phyloP scores from a whole-genome alignment of 805 yeast species.

The Nematodospora valgi region DNA sequence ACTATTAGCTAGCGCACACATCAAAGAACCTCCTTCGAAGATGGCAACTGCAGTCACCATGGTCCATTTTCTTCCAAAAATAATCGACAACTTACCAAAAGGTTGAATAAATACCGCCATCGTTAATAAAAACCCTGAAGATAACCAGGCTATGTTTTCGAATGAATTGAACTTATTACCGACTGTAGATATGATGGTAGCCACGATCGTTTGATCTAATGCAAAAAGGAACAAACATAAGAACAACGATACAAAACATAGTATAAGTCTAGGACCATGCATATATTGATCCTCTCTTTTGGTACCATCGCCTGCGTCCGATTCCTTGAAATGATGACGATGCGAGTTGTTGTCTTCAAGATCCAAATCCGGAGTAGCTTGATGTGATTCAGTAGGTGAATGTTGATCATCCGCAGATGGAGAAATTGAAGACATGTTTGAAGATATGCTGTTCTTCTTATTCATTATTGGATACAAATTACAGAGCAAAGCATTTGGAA shows the following conservation, averaged over 20 bases:
- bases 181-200: constrained; percentile 30
- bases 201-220: constrained; percentile 39
- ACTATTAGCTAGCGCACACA: constrained; percentile 33
- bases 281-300: constrained; percentile 35
- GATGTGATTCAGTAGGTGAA: too few relatives aligned
- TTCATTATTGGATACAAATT: too few relatives aligned
- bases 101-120: constrained; percentile 32
- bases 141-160: constrained; percentile 35
- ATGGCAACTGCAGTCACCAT: constrained; percentile 21
- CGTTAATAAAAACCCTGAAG: constrained; percentile 34
- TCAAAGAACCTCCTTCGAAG: constrained; percentile 25
- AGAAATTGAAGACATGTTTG: too few relatives aligned
- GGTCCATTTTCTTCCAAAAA: constrained; percentile 34
- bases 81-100: constrained; percentile 35
- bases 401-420: too few relatives aligned
- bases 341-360: not conserved
- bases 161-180: constrained; percentile 34
- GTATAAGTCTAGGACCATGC: constrained; percentile 21
- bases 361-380: too few relatives aligned
- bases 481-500: too few relatives aligned
- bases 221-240: constrained; percentile 32
- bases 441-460: too few relatives aligned
- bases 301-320: constrained; percentile 41
- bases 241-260: constrained; percentile 26
- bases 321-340: constrained; percentile 8